These are phyloP conservation scores for Cryptococcus wingfieldii DNA, from an alignment of 1,284 basidiomycete genomes.

Conservation along the genomic window DNA sequence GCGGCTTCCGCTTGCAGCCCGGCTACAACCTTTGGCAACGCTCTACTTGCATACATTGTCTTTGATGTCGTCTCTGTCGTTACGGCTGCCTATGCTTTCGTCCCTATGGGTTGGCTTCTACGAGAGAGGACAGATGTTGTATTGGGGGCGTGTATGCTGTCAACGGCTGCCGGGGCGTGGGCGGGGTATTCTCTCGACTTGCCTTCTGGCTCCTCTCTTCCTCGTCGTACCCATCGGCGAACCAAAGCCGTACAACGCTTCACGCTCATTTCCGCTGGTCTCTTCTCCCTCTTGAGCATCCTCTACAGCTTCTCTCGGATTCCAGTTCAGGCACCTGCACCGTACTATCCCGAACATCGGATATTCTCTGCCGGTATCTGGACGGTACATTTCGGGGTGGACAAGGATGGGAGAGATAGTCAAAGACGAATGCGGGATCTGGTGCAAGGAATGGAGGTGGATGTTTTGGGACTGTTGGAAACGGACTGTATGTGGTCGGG, in stretches of 20 bases:
- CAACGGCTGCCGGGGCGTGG: conserved; percentile 11
- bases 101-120: conserved; percentile 73
- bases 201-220: conserved; percentile 14
- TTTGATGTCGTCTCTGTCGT: conserved; percentile 68
- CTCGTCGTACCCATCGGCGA: conserved; percentile 14
- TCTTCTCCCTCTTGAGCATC: conserved; percentile 18
- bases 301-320: conserved; percentile 18
- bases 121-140: conserved; percentile 73
- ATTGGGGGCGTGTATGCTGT: conserved; percentile 29
- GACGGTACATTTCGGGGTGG: conserved; percentile 83
- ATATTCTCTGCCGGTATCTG: conserved; percentile 85
- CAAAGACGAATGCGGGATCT: neutral
- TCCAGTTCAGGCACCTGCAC: conserved; percentile 41
- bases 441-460: conserved; percentile 65
- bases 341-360: conserved; percentile 61
- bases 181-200: conserved; percentile 14
- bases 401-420: conserved; percentile 62
- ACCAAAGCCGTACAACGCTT: conserved; percentile 15
- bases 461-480: conserved; percentile 77
- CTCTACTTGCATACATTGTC: conserved; percentile 62
- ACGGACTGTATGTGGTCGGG: conserved; percentile 61
- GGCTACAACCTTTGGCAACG: conserved; percentile 55
- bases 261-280: conserved; percentile 41
- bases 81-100: conserved; percentile 91
- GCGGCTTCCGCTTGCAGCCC: conserved; percentile 41